Evolutionary conservation across 805 yeast species (phyloP).

Genomic region (Tanozyma kutaoensis): DNA sequence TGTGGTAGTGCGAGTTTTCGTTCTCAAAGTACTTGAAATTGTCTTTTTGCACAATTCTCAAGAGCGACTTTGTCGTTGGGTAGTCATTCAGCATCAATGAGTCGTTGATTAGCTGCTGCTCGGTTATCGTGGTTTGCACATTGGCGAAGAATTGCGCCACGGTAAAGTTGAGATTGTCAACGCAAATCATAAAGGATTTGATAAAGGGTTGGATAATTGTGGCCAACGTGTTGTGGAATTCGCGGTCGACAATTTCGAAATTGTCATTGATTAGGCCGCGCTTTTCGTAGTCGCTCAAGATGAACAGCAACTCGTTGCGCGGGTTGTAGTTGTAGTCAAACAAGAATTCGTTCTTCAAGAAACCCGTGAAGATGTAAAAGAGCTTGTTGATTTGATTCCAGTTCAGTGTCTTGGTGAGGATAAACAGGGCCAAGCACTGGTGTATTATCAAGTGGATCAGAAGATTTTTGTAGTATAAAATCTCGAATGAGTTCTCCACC

Average conservation of each 20-base stretch:
- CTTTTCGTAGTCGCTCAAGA: constrained; percentile 9
- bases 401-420: constrained; percentile 12
- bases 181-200: constrained; percentile 17
- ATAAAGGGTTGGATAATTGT: constrained; percentile 21
- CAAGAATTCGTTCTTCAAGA: constrained; percentile 27
- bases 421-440: constrained; percentile 38
- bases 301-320: constrained; percentile 13
- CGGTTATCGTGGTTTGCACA: constrained; percentile 5
- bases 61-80: constrained; percentile 6
- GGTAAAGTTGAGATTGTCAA: constrained; percentile 7
- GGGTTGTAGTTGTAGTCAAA: constrained; percentile 24
- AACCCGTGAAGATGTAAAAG: constrained; percentile 19
- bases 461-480: constrained; percentile 45
- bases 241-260: constrained; percentile 10
- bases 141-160: constrained; percentile 3
- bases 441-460: constrained; percentile 40
- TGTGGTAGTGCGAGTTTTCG: constrained; percentile 11
- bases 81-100: constrained; percentile 9
- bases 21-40: constrained; percentile 7
- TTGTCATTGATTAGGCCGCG: constrained; percentile 6
- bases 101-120: constrained; percentile 12
- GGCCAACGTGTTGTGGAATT: constrained; percentile 12
- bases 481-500: constrained; percentile 38
- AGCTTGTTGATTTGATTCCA: constrained; percentile 10
- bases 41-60: constrained; percentile 6